A percentile compares a stretch with the other conserved stretches of the same genome.
Conservation (phyloP, 208 protist species). For the Kentomonas sorsogonicus region DNA sequence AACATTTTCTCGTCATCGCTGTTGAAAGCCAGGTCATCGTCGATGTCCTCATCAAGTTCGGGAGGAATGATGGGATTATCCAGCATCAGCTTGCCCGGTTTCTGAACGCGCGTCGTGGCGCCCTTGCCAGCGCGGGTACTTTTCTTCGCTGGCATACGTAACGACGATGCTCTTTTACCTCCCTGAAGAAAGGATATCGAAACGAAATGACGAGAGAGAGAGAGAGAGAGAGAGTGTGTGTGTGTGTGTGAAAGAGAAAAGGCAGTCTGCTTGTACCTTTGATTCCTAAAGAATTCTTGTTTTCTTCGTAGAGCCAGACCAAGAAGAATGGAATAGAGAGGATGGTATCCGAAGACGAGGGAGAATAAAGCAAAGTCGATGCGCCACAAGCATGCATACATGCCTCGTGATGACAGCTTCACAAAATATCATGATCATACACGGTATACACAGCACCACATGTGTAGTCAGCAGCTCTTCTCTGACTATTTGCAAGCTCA, state of each 20-base stretch:
- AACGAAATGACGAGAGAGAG: neutral
- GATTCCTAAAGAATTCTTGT: neutral
- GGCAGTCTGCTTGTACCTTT: neutral
- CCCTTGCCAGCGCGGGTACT: slow-evolving; percentile 6
- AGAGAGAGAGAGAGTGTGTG: neutral
- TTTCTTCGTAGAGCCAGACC: neutral
- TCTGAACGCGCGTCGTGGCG: slow-evolving; percentile 37
- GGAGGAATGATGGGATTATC: slow-evolving; percentile 80
- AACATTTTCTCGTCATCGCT: slow-evolving; percentile 87
- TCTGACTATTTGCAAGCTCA: too few species aligned
- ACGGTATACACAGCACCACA: too few species aligned
- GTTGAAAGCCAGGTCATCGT: slow-evolving; percentile 89
- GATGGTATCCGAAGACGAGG: neutral
- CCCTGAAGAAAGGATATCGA: neutral
- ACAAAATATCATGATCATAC: too few species aligned
- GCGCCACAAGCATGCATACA: too few species aligned
- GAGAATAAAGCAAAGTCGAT: too few species aligned
- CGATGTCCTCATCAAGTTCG: slow-evolving; percentile 86
- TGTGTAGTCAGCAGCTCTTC: too few species aligned
- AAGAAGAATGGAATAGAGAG: neutral
- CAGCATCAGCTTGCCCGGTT: slow-evolving; percentile 58
- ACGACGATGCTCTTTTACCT: too few species aligned
- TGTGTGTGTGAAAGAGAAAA: neutral
- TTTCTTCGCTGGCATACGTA: slow-evolving; percentile 8
- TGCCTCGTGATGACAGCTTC: too few species aligned